A percentile compares a stretch with the other conserved stretches of the same genome.
These are phyloP conservation scores for Xanthoparmelia taractica DNA, from an alignment of 495 filamentous ascomycete genomes.

Conservation along the genomic window DNA sequence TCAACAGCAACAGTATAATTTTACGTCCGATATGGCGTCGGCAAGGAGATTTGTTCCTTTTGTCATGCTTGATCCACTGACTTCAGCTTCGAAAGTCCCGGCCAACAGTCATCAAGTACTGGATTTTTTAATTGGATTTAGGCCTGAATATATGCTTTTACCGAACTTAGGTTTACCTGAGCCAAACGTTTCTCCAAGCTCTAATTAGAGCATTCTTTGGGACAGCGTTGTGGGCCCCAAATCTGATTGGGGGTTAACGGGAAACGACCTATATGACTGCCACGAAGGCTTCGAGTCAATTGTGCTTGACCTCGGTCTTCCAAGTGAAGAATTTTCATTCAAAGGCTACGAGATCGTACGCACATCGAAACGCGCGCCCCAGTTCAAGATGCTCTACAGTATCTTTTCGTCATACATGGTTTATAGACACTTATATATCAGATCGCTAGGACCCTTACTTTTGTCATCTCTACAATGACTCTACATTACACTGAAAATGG, in stretches of 20 bases:
- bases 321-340: neutral
- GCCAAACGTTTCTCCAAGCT: neutral
- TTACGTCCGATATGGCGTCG: neutral
- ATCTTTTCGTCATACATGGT: neutral
- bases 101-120: neutral
- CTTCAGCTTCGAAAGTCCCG: neutral
- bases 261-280: neutral
- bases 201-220: neutral
- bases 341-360: neutral
- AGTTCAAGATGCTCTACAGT: neutral
- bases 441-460: neutral
- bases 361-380: neutral
- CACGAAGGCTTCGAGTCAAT: neutral
- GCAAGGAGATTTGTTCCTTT: neutral
- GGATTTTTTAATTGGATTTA: neutral
- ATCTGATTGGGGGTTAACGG: neutral
- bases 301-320: neutral
- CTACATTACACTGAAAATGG: neutral
- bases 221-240: neutral
- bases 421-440: neutral
- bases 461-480: neutral
- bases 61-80: neutral
- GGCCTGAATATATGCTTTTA: no score
- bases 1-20: neutral
- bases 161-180: neutral